phyloP scores from a whole-genome alignment of 2,329 filamentous ascomycete genomes.

The Didymella pinodella region DNA sequence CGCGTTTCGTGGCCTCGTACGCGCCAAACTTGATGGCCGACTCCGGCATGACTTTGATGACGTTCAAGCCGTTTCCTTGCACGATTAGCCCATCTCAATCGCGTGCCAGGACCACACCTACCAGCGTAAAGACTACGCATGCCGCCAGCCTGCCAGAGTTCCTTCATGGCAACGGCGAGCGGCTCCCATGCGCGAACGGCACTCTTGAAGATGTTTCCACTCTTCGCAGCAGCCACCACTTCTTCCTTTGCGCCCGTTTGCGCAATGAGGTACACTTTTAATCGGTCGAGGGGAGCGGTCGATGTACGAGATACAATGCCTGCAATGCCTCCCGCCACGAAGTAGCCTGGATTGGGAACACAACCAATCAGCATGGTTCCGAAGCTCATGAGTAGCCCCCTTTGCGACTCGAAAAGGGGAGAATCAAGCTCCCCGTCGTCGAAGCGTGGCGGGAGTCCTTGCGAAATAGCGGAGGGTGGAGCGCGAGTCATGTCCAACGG shows the following conservation, averaged over 20 bases:
- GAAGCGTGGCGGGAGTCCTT: slow-evolving; percentile 50
- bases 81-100: slow-evolving; percentile 16
- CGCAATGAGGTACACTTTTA: slow-evolving; percentile 97
- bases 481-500: slow-evolving; percentile 39
- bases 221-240: slow-evolving; percentile 71
- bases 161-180: slow-evolving; percentile 74
- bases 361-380: slow-evolving; percentile 62
- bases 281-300: slow-evolving; percentile 92
- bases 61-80: slow-evolving; percentile 91
- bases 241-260: slow-evolving; percentile 73
- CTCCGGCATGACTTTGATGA: slow-evolving; percentile 98
- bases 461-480: slow-evolving; percentile 35
- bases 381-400: slow-evolving; percentile 44
- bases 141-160: slow-evolving; percentile 86
- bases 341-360: slow-evolving; percentile 93
- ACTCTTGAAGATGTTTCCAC: slow-evolving; percentile 71
- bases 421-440: slow-evolving; percentile 35
- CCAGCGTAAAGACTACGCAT: slow-evolving; percentile 91
- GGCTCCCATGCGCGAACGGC: slow-evolving; percentile 72
- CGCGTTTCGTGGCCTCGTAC: slow-evolving; percentile 92
- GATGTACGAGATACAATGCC: slow-evolving; percentile 94
- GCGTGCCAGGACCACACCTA: slow-evolving; percentile 54
- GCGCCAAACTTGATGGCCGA: slow-evolving; percentile 98
- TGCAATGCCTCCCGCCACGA: slow-evolving; percentile 91
- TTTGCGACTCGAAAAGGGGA: slow-evolving; percentile 40